Conservation (phyloP, 2,329 filamentous ascomycete species). For the Colletotrichum liaoningense region DNA sequence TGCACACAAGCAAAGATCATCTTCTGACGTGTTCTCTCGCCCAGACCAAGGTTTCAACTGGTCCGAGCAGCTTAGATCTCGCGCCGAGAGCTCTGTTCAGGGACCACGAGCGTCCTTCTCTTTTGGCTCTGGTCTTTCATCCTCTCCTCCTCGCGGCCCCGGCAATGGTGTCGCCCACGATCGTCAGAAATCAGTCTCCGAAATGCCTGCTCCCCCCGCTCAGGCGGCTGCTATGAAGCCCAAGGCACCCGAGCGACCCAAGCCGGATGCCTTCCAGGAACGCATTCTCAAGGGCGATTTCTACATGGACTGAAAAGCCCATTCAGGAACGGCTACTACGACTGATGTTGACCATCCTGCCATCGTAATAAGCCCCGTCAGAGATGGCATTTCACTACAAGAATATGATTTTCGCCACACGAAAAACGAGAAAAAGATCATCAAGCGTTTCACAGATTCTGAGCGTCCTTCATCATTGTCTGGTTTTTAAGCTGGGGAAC, state of each 20-base stretch:
- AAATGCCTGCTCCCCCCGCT: constrained; percentile 68
- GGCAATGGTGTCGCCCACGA: constrained; percentile 61
- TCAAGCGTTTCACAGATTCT: constrained; percentile 19
- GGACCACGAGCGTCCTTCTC: constrained; percentile 69
- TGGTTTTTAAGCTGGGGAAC: constrained; percentile 9
- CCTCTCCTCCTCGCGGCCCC: constrained; percentile 55
- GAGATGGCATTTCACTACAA: neutral
- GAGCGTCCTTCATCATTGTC: constrained; percentile 6
- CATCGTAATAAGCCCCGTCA: neutral
- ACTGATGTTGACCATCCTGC: constrained; percentile 1
- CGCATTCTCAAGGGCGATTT: constrained; percentile 98
- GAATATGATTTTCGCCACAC: neutral
- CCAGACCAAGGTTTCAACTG: constrained; percentile 94
- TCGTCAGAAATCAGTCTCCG: constrained; percentile 76
- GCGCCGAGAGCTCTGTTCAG: constrained; percentile 83
- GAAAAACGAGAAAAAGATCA: constrained; percentile 26
- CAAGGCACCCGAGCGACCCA: constrained; percentile 64
- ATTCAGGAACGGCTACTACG: neutral
- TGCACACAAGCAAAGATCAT: constrained; percentile 65
- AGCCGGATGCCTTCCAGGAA: constrained; percentile 96
- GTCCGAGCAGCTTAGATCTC: constrained; percentile 93
- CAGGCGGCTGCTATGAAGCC: constrained; percentile 60
- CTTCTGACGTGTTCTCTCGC: constrained; percentile 74
- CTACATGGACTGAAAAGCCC: constrained; percentile 86
- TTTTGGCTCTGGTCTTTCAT: constrained; percentile 58